Base-by-base conservation (phyloP, 2,329 filamentous ascomycete genomes). In the Aspergillus spinulosporus region DNA sequence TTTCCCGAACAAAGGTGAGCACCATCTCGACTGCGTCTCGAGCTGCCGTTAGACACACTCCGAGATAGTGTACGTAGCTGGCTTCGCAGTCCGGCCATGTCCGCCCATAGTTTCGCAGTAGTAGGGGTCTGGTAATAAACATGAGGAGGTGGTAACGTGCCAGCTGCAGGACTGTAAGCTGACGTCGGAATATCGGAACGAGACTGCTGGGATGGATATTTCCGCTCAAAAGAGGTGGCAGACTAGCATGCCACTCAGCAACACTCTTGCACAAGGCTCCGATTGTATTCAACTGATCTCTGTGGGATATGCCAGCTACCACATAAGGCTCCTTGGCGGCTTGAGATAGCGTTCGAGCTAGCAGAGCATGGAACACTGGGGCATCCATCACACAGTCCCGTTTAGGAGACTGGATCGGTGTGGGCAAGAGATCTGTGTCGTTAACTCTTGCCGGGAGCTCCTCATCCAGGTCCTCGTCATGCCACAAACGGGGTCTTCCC, bases 381-480 rank as follows among this genome's bases (percentile, higher is more conserved):
- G 64, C 64, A 39, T 66, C 62, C 63, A 66, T 64, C 6, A 64
- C 44, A 31, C 64, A 66, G 29, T 66, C 63, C n/a, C 58, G 53
- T 9, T 56, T 60, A 2, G 51, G 45, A 1, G 54, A 31, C 11
- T 40, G 36, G 14, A 45, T 56, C 8, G 26, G 32, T 8, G 48
- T 49, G 0, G 52, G 15, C 1, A 58, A 54, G n/a, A 64, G 54
- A 8, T 63, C 59, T 11, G 61, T 54, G 9, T 66, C 64, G 42
- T 62, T 62, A 9, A 58, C 53, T 21, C 58, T 40, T 2, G 58
- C 54, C 2, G 82, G 83, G n/a, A 81, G 76, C 1, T 78, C 76
- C 54, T 85, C 82, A 52, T 85, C 82, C 36, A 85, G 11, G 31
- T 67, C 65, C 14, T 71, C 68, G 9, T 74, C 67, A 15, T 73